Percentiles rank a stretch among this genome's conserved stretches.
Conservation (phyloP, 495 filamentous ascomycete species). For the Ramalina intermedia region DNA sequence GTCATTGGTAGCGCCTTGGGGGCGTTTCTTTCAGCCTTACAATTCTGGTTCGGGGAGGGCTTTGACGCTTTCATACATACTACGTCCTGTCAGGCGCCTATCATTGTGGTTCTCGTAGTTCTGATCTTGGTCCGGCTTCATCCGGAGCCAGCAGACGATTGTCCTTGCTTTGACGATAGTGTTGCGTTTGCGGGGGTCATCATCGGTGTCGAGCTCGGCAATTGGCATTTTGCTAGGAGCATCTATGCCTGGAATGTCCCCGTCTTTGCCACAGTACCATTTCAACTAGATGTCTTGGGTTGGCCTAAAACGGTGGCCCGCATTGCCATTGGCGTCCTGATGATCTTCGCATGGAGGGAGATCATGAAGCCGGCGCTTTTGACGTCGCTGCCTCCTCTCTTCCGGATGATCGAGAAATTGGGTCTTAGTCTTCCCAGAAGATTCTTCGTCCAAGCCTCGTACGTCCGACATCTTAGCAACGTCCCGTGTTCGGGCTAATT, state of each 20-base stretch:
- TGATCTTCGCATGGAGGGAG: constrained; percentile 82
- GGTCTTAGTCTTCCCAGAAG: constrained; percentile 67
- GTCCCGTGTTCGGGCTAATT: constrained; percentile 2
- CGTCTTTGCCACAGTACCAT: constrained; percentile 48
- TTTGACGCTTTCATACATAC: constrained; percentile 53
- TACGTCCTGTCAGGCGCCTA: constrained; percentile 40
- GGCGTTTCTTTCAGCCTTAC: constrained; percentile 47
- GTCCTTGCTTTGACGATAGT: constrained; percentile 94
- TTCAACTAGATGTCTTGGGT: constrained; percentile 46
- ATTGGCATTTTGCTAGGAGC: constrained; percentile 60
- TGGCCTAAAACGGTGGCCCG: constrained; percentile 45
- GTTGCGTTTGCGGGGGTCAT: constrained; percentile 84
- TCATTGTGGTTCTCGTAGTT: constrained; percentile 47
- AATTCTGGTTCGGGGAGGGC: constrained; percentile 52
- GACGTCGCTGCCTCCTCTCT: constrained; percentile 64
- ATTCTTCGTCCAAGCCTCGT: constrained; percentile 80
- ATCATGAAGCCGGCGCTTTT: constrained; percentile 72
- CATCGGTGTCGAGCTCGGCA: constrained; percentile 63
- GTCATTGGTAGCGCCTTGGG: constrained; percentile 64
- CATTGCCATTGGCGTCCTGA: constrained; percentile 61
- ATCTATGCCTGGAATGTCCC: constrained; percentile 39
- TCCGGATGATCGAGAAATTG: constrained; percentile 66
- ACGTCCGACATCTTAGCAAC: constrained; percentile 20
- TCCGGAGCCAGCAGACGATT: constrained; percentile 91
- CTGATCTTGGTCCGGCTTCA: constrained; percentile 72